Percentiles rank a stretch among this genome's conserved stretches.
phyloP scores from a whole-genome alignment of 495 filamentous ascomycete genomes.

The Podospora australis region DNA sequence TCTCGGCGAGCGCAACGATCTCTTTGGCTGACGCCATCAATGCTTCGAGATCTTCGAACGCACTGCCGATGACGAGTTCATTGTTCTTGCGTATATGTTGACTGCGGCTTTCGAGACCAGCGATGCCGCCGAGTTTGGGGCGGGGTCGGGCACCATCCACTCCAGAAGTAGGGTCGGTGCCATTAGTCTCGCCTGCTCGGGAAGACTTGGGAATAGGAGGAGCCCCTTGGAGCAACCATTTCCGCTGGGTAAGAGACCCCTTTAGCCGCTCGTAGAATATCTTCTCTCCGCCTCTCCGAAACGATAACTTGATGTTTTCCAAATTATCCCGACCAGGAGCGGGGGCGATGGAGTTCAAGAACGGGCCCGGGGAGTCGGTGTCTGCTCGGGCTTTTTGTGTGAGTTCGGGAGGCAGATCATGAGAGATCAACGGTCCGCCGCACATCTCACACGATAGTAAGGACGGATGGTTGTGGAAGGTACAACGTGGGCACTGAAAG shows the following conservation, averaged over 20 bases:
- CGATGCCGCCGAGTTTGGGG: constrained; percentile 75
- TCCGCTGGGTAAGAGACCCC: constrained; percentile 78
- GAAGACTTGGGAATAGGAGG: constrained; percentile 81
- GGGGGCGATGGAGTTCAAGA: constrained; percentile 34
- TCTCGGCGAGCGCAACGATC: constrained; percentile 87
- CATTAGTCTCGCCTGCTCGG: constrained; percentile 17
- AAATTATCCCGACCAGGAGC: constrained; percentile 47
- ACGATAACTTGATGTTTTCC: constrained; percentile 85
- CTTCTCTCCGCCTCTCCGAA: constrained; percentile 81
- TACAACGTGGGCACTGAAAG: constrained; percentile 81
- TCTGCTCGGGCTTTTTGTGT: constrained; percentile 48
- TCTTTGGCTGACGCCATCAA: constrained; percentile 97
- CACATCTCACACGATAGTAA: constrained; percentile 86
- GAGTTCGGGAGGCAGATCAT: constrained; percentile 41
- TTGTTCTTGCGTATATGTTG: constrained; percentile 83
- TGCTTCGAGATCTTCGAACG: constrained; percentile 94
- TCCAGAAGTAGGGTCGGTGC: constrained; percentile 31
- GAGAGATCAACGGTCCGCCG: constrained; percentile 63
- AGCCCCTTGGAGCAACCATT: constrained; percentile 91
- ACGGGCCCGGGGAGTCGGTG: constrained; percentile 66
- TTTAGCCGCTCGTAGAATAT: constrained; percentile 86
- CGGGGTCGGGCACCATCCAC: constrained; percentile 29
- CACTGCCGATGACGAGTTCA: constrained; percentile 83
- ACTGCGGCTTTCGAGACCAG: constrained; percentile 79
- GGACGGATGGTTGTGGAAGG: constrained; percentile 88